Evolutionary conservation across 164 flowering plant genomes (phyloP).

Genomic region (Hamamelis virginiana): DNA sequence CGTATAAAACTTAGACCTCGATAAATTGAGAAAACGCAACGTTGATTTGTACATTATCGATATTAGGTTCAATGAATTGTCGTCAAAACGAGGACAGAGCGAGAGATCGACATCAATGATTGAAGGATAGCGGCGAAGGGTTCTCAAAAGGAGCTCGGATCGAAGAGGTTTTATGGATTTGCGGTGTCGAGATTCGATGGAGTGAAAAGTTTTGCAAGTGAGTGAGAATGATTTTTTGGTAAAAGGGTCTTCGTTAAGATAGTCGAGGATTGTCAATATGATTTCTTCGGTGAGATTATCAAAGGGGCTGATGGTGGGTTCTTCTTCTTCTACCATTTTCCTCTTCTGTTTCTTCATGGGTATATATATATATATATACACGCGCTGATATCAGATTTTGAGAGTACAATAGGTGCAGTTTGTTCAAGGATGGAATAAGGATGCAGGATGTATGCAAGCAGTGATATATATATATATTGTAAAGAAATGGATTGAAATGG

Average conservation of each 20-base stretch:
- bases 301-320: slow-evolving; percentile 26
- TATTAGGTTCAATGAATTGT: slow-evolving; percentile 41
- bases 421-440: too few relatives aligned
- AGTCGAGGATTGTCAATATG: slow-evolving; percentile 48
- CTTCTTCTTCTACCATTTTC: background rate
- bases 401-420: too few relatives aligned
- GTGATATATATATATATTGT: too few relatives aligned
- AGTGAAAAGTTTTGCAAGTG: slow-evolving; percentile 42
- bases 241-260: slow-evolving; percentile 31
- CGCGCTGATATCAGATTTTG: too few relatives aligned
- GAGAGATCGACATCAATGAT: slow-evolving; percentile 58
- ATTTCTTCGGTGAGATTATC: slow-evolving; percentile 65
- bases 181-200: slow-evolving; percentile 51
- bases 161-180: slow-evolving; percentile 47
- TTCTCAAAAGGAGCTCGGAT: slow-evolving; percentile 34
- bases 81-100: slow-evolving; percentile 64
- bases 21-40: slow-evolving; percentile 56
- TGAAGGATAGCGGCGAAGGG: slow-evolving; percentile 49
- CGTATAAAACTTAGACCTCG: slow-evolving; percentile 55
- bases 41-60: slow-evolving; percentile 27
- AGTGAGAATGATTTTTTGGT: slow-evolving; percentile 55
- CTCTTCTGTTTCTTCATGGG: slow-evolving; percentile 33
- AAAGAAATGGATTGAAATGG: too few relatives aligned
- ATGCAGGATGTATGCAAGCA: too few relatives aligned
- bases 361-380: background rate